Evolutionary conservation across 2,329 filamentous ascomycete genomes (phyloP), one percentile per base, ranked within the genome.

Genomic region (Exutisphaerella laricina): DNA sequence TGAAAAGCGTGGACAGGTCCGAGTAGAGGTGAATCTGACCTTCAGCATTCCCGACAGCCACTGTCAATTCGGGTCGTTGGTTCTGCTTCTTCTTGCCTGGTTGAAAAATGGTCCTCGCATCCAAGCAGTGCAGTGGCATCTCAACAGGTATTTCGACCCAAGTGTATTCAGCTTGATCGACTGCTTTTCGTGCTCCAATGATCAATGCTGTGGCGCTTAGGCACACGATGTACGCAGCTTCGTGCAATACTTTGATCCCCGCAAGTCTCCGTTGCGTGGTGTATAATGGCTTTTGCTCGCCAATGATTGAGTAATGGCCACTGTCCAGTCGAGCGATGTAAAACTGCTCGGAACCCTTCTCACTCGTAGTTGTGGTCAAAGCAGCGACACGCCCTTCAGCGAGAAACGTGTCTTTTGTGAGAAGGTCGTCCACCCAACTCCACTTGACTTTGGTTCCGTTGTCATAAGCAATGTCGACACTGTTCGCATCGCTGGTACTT

Each of bases 11-110:
- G 3, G 50, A 37, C 5, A 65, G 35, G 16, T 60, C 55, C 48
- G 83, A 79, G 63, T 94, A 95, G n/a, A 89, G 67, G 57, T 86
- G 79, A 31, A 97, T 84, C 17, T 78, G 76, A 52, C 92, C 92
- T 38, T 80, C 77, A 4, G 78, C 76, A 50, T 86, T 82, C 39
- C 92, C 92, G 41, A 94, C 68, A 3, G 82, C 82, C 18, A 98
- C 64, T 58, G 94, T 84, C n/a, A 92, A 63, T 7, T 77, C 65
- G 55, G 53, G 46, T 21, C 39, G 60, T 26, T 23, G 41, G 21
- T 56, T 61, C 45, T 60, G 49, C 62, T 57, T 53, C 62, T 54
- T 60, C 58, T 43, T 57, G 58, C 30, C 62, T 39, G 51, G 44
- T 26, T 16, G 29, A 21, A 46, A 23, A 8, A 51, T 39, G 5